A percentile compares a stretch with the other conserved stretches of the same genome.
phyloP scores from a whole-genome alignment of 2,329 filamentous ascomycete species.

The Fusarium buharicum region DNA sequence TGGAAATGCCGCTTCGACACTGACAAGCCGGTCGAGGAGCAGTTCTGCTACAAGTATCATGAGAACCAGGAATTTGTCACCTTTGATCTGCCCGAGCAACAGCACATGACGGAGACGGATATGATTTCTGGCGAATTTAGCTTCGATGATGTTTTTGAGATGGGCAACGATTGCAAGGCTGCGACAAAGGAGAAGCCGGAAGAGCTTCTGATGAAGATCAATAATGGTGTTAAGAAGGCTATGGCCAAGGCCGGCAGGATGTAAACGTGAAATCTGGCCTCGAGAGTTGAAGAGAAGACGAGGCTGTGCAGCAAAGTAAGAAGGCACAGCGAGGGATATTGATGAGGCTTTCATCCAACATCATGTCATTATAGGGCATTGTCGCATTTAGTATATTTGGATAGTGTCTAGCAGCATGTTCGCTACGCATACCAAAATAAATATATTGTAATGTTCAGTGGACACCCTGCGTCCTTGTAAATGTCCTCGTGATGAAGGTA shows the following conservation, averaged over 20 bases:
- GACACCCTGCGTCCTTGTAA: background rate
- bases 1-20: slow-evolving; percentile 43
- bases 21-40: slow-evolving; percentile 29
- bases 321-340: background rate
- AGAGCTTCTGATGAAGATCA: slow-evolving; percentile 15
- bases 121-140: slow-evolving; percentile 7
- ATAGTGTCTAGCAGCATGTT: slow-evolving; percentile 4
- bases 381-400: slow-evolving; percentile 11
- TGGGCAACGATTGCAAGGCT: background rate
- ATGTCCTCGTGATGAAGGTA: too few species aligned
- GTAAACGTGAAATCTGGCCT: background rate
- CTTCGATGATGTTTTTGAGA: slow-evolving; percentile 23
- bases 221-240: slow-evolving; percentile 20
- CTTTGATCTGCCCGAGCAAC: background rate
- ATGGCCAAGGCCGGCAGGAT: slow-evolving; percentile 28
- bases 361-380: slow-evolving; percentile 14
- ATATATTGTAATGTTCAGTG: background rate
- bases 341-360: background rate
- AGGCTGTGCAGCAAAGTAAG: background rate
- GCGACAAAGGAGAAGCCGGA: slow-evolving; percentile 12
- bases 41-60: slow-evolving; percentile 33
- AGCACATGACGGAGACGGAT: slow-evolving; percentile 1
- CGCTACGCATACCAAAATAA: background rate
- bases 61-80: background rate
- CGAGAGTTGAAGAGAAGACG: background rate